Conservation (phyloP, 2,329 filamentous ascomycete species). For the Aspergillus amoenus region DNA sequence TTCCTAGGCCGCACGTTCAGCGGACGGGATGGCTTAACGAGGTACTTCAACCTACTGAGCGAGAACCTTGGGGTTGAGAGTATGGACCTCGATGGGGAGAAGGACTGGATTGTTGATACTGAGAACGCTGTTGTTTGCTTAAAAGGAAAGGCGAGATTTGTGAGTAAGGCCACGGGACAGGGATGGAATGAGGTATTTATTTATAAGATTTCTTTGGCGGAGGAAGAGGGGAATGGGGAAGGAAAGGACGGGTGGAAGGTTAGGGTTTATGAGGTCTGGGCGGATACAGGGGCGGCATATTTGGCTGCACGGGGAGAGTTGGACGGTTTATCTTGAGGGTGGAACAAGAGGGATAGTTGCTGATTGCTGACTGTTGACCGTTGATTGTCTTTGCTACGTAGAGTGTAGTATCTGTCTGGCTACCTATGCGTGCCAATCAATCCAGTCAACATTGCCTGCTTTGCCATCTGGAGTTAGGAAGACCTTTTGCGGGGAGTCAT, state of each 20-base stretch:
- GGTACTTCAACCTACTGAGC: slow-evolving; percentile 39
- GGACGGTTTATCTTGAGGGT: neutral
- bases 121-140: slow-evolving; percentile 32
- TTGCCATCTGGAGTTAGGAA: slow-evolving; percentile 48
- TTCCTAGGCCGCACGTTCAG: slow-evolving; percentile 45
- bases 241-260: slow-evolving; percentile 27
- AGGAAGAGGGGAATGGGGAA: slow-evolving; percentile 19
- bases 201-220: slow-evolving; percentile 39
- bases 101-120: slow-evolving; percentile 40
- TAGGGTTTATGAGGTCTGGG: slow-evolving; percentile 44
- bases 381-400: neutral
- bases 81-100: slow-evolving; percentile 38
- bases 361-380: neutral
- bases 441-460: slow-evolving; percentile 50
- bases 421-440: slow-evolving; percentile 37
- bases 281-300: slow-evolving; percentile 46
- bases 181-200: slow-evolving; percentile 44
- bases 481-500: slow-evolving; percentile 44
- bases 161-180: slow-evolving; percentile 34
- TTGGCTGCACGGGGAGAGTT: slow-evolving; percentile 32
- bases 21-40: slow-evolving; percentile 32
- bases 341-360: neutral
- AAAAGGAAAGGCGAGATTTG: slow-evolving; percentile 35
- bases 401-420: neutral
- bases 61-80: slow-evolving; percentile 32